Evolutionary conservation across 2,329 filamentous ascomycete species (phyloP).

Genomic region (Bipolaris bicolor): DNA sequence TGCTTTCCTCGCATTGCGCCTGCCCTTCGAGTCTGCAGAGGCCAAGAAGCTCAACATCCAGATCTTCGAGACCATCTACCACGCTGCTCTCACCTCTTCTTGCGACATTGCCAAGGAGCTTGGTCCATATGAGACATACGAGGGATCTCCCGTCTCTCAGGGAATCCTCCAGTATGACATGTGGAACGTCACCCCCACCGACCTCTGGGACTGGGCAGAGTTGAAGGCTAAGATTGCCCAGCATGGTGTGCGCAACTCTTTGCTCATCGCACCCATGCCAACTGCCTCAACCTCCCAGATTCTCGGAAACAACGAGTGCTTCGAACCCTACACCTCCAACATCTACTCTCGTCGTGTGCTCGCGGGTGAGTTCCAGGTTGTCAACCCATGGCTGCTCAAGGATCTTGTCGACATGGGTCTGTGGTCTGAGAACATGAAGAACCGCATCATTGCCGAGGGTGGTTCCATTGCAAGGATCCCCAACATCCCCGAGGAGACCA

Average conservation of each 20-base stretch:
- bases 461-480: slow-evolving; percentile 96
- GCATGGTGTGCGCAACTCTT: slow-evolving; percentile 92
- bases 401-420: slow-evolving; percentile 97
- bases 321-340: slow-evolving; percentile 99
- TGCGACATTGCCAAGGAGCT: slow-evolving; percentile 82
- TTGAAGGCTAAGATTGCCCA: slow-evolving; percentile 91
- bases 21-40: slow-evolving; percentile 96
- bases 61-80: slow-evolving; percentile 99
- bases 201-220: slow-evolving; percentile 94
- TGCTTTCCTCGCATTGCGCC: slow-evolving; percentile 93
- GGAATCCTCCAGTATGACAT: slow-evolving; percentile 98
- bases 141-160: slow-evolving; percentile 91
- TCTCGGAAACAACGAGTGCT: slow-evolving; percentile 98
- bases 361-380: slow-evolving; percentile 98
- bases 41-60: slow-evolving; percentile 94
- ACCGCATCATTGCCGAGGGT: slow-evolving; percentile 96
- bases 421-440: slow-evolving; percentile 99
- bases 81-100: slow-evolving; percentile 89
- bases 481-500: slow-evolving; percentile 95
- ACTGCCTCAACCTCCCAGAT: slow-evolving; percentile 98
- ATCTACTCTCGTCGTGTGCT: slow-evolving; percentile 99
- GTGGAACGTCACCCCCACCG: slow-evolving; percentile 92
- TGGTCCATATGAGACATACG: slow-evolving; percentile 86
- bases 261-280: slow-evolving; percentile 96
- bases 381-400: slow-evolving; percentile 98